Conservation (phyloP, 2,329 filamentous ascomycete species). For the Colletotrichum somersetense region DNA sequence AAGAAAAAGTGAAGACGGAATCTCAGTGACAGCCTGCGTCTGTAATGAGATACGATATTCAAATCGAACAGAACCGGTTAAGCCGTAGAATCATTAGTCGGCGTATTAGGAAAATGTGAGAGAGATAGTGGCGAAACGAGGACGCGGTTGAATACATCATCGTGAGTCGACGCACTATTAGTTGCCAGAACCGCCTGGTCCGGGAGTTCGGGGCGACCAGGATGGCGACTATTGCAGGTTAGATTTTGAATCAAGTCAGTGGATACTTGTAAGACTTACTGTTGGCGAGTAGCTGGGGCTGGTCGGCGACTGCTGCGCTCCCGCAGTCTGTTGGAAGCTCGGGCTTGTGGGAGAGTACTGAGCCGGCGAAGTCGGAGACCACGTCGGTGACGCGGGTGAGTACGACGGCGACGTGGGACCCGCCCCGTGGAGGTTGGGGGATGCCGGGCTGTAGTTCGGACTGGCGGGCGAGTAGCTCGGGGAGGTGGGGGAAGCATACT, state of each 20-base stretch:
- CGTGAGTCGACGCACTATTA: slow-evolving; percentile 49
- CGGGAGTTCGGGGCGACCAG: slow-evolving; percentile 61
- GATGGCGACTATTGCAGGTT: slow-evolving; percentile 58
- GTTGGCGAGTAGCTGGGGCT: slow-evolving; percentile 81
- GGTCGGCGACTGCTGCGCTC: slow-evolving; percentile 70
- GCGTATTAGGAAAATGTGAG: slow-evolving; percentile 50
- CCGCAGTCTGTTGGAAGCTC: slow-evolving; percentile 67
- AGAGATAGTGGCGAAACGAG: slow-evolving; percentile 28
- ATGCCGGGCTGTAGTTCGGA: slow-evolving; percentile 79
- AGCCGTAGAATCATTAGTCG: slow-evolving; percentile 53
- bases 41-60: slow-evolving; percentile 39
- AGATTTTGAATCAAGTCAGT: slow-evolving; percentile 40
- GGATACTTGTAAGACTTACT: slow-evolving; percentile 48
- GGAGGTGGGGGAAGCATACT: slow-evolving; percentile 81
- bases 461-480: slow-evolving; percentile 79
- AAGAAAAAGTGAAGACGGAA: slow-evolving; percentile 1
- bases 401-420: slow-evolving; percentile 70
- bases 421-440: slow-evolving; percentile 63
- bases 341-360: slow-evolving; percentile 75
- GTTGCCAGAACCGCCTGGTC: slow-evolving; percentile 58
- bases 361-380: slow-evolving; percentile 80
- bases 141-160: slow-evolving; percentile 23
- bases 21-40: slow-evolving; percentile 44
- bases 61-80: slow-evolving; percentile 37
- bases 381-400: slow-evolving; percentile 79